A percentile compares a stretch with the other conserved stretches of the same genome.
Evolutionary conservation across 129 eudicot species (phyloP).

Genomic region (Helianthus tuberosus): DNA sequence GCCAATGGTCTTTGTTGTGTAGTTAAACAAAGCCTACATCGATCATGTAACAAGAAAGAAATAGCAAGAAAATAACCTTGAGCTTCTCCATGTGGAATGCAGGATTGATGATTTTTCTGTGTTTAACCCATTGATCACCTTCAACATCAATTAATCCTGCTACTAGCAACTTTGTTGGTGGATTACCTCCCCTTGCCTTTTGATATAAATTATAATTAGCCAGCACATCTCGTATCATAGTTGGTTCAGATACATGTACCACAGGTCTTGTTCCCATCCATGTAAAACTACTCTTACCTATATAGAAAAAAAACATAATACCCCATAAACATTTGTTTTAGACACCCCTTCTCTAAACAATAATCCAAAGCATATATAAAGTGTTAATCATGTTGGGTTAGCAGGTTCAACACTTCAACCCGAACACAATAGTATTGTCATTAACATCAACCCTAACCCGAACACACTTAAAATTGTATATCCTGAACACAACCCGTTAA

Average conservation of each 20-base stretch:
- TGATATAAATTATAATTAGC: neutral
- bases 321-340: neutral
- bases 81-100: constrained; percentile 9
- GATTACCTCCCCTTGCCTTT: neutral
- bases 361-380: neutral
- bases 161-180: neutral
- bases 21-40: neutral
- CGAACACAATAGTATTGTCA: too few species aligned
- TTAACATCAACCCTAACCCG: too few species aligned
- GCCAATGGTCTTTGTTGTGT: too few species aligned
- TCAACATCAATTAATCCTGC: neutral
- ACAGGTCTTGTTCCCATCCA: neutral
- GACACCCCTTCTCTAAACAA: neutral
- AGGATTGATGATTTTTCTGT: constrained; percentile 5
- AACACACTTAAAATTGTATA: too few species aligned
- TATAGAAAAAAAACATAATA: neutral
- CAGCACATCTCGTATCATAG: neutral
- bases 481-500: too few species aligned
- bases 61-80: neutral
- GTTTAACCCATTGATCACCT: neutral
- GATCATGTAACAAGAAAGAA: neutral
- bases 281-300: constrained; percentile 31
- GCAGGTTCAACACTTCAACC: too few species aligned
- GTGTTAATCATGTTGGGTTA: neutral
- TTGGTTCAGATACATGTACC: neutral